Evolutionary conservation across 192 early-diverging fungal genomes (phyloP).

Genomic region (Pilaira anomala): DNA sequence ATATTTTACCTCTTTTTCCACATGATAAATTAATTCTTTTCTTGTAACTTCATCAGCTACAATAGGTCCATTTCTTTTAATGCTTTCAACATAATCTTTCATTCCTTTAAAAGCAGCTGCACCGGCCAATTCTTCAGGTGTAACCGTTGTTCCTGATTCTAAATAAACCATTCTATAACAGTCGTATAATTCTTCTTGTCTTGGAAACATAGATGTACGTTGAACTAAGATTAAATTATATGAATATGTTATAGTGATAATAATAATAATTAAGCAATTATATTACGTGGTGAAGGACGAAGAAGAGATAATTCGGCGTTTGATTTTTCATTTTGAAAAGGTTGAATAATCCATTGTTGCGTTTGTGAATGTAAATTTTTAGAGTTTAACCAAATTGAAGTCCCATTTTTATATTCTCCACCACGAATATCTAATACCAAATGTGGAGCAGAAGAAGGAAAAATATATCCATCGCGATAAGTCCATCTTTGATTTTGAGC

Average conservation of each 20-base stretch:
- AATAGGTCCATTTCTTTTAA: neutral
- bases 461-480: constrained; percentile 29
- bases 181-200: constrained; percentile 22
- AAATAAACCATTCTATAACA: constrained; percentile 19
- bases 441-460: constrained; percentile 19
- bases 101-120: constrained; percentile 24
- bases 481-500: constrained; percentile 29
- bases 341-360: constrained; percentile 27
- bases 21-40: neutral
- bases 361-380: constrained; percentile 3
- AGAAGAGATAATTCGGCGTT: constrained; percentile 18
- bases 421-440: constrained; percentile 20
- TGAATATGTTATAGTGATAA: neutral
- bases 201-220: constrained; percentile 15
- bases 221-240: neutral
- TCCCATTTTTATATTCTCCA: constrained; percentile 26
- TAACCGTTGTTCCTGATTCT: neutral
- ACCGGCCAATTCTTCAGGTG: constrained; percentile 10
- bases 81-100: constrained; percentile 11
- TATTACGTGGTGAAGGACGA: constrained; percentile 23
- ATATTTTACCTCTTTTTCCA: neutral
- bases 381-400: constrained; percentile 15
- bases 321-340: constrained; percentile 29
- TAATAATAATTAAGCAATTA: neutral
- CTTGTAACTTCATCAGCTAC: constrained; percentile 4